Conservation (phyloP, 305 asterid species). For the Rubia tinctorum region DNA sequence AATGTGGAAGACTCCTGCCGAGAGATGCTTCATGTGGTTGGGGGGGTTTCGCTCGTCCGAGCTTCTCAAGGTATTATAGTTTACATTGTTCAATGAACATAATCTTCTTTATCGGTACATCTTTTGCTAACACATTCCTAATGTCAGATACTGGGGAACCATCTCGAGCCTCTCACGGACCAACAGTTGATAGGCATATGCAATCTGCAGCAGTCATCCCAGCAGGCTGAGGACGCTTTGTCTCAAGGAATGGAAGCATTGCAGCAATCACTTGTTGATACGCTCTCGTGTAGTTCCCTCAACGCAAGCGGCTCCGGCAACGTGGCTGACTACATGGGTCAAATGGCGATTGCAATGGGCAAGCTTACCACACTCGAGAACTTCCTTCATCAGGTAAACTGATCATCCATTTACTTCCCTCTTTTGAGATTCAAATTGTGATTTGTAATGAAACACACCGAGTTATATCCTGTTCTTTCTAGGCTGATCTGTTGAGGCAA, state of each 20-base stretch:
- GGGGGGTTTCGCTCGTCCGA: conserved; percentile 98
- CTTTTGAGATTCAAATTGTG: too few species aligned
- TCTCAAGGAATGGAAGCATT: conserved; percentile 99
- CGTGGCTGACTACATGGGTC: conserved; percentile 83
- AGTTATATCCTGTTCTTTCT: background rate
- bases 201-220: conserved; percentile 83
- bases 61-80: conserved; percentile 67
- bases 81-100: background rate
- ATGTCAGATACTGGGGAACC: conserved; percentile 74
- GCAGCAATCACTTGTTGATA: conserved; percentile 76
- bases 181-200: conserved; percentile 75
- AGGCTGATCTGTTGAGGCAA: conserved; percentile 91
- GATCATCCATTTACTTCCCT: too few species aligned
- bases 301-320: conserved; percentile 43
- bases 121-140: background rate
- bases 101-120: background rate
- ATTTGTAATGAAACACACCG: too few species aligned
- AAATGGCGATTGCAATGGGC: conserved; percentile 89
- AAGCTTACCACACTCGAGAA: conserved; percentile 71
- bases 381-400: conserved; percentile 74
- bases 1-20: conserved; percentile 97
- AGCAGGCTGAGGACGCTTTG: conserved; percentile 93
- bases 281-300: conserved; percentile 61
- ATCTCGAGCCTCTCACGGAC: conserved; percentile 79
- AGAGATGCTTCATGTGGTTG: conserved; percentile 97